Conservation (phyloP, 2,329 filamentous ascomycete species). For the Fonsecaea nubica region DNA sequence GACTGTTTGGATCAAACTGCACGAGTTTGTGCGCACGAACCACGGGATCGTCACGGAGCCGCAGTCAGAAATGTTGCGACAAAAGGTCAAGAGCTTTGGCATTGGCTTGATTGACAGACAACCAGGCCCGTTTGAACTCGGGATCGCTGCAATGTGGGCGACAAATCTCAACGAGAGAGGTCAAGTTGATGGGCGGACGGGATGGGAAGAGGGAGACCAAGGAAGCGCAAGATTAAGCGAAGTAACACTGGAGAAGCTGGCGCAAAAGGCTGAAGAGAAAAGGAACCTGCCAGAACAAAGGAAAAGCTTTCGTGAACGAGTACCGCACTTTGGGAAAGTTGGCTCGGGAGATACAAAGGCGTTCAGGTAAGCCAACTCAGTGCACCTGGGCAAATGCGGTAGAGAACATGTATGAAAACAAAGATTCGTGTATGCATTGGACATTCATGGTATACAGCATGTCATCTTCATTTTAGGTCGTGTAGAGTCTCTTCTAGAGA, state of each 20-base stretch:
- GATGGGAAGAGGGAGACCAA: constrained; percentile 40
- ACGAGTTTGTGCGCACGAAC: constrained; percentile 94
- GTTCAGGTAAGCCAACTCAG: constrained; percentile 21
- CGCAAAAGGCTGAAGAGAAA: constrained; percentile 38
- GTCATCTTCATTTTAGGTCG: constrained; percentile 22
- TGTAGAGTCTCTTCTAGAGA: constrained; percentile 43
- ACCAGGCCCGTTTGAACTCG: constrained; percentile 85
- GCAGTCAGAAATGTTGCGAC: constrained; percentile 84
- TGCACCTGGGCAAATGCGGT: not conserved
- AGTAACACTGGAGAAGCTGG: constrained; percentile 39
- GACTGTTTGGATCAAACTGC: constrained; percentile 88
- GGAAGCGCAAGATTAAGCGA: constrained; percentile 39
- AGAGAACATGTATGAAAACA: not conserved
- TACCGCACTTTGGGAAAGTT: constrained; percentile 37
- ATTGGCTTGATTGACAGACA: constrained; percentile 88
- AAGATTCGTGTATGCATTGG: not conserved
- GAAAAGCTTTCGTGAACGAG: constrained; percentile 32
- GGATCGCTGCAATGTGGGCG: constrained; percentile 86
- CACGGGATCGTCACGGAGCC: constrained; percentile 91
- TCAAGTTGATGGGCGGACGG: constrained; percentile 40
- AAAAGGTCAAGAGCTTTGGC: constrained; percentile 84
- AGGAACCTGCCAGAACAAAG: constrained; percentile 36
- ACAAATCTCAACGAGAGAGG: constrained; percentile 69
- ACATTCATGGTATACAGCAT: not conserved
- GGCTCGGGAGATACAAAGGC: constrained; percentile 30